Base-by-base conservation (phyloP, 495 filamentous ascomycete species). In the Hyaloscypha variabilis region DNA sequence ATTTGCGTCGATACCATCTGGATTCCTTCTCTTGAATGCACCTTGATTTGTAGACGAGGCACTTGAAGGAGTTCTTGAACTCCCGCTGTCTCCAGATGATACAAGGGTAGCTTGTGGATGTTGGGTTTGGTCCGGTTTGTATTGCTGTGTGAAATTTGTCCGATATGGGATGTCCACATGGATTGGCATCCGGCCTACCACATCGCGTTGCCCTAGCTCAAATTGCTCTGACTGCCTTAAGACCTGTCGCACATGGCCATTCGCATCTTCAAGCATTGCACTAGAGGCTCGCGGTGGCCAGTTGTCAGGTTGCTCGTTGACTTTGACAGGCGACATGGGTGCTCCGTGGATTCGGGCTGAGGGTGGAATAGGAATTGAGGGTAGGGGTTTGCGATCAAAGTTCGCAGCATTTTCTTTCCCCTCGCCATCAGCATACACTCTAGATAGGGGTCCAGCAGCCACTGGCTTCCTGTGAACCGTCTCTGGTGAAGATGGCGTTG, bases 51-150 rank as follows among this genome's bases (percentile, higher is more conserved):
- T 42, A 1, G 57, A 67, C 10, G 63, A 69, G 6, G 52, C 65
- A 58, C 55, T 68, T 31, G 67, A 68, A 17, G 57, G 58, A 51
- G 69, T 75, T 19, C 70, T 68, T 6, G 68, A 67, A 42, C 69
- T 65, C 53, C 78, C 82, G 59, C 77, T 75, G 21, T 74, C 78
- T 24, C 76, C 78, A 0, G 77, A 79, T 6, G 82, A 81, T 30
- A 80, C 75, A 29, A 75, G 65, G 5, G 77, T 78, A 49, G 72
- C 71, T 64, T 82, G 79, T 13, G 76, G 71, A 61, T 83, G 77
- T n/a, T 75, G 76, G 51, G 79, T 65, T 4, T 72, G 71, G 21
- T 74, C 70, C 56, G 74, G 64, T 24, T 70, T 69, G 17, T 46
- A 17, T 46, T 79, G 75, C 21, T 79, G 76, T 28, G 72, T 74